These are phyloP conservation scores for Cystobasidiaceae sp. DNA, from an alignment of 1,284 basidiomycete species.

Conservation along the genomic window DNA sequence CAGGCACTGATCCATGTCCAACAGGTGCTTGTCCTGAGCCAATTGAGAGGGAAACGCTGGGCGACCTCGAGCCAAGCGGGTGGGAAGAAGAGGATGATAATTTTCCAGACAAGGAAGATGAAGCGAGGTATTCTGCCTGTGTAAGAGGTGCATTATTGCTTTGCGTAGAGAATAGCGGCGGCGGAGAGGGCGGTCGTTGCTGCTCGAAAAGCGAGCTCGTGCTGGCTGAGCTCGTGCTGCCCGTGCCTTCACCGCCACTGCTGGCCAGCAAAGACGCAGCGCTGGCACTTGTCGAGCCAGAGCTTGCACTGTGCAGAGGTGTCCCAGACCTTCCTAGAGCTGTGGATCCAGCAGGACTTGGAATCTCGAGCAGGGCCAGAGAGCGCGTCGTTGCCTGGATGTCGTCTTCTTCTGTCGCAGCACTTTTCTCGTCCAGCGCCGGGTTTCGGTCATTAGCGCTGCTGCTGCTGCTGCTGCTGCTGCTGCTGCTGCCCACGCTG, in stretches of 20 bases:
- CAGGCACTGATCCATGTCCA: no score
- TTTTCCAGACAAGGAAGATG: not conserved
- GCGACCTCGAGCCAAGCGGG: not conserved
- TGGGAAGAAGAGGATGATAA: not conserved
- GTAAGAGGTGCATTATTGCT: not conserved
- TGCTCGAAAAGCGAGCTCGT: conserved; percentile 8
- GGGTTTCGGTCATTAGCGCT: not conserved
- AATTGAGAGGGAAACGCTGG: not conserved
- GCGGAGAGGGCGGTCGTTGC: not conserved
- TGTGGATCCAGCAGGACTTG: no score
- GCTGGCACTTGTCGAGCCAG: no score
- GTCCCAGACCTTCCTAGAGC: no score
- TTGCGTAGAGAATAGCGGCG: not conserved
- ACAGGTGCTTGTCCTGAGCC: not conserved
- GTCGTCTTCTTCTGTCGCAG: not conserved
- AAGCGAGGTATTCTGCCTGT: not conserved
- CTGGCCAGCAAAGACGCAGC: not conserved
- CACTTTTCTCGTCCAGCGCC: not conserved
- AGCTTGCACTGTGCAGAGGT: no score
- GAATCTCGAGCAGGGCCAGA: no score
- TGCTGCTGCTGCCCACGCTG: no score
- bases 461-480: not conserved
- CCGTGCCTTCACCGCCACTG: not conserved
- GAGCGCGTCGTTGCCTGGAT: no score
- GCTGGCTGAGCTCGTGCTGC: not conserved